Base-by-base conservation (phyloP, 805 yeast species). In the Candida vaughaniae region DNA sequence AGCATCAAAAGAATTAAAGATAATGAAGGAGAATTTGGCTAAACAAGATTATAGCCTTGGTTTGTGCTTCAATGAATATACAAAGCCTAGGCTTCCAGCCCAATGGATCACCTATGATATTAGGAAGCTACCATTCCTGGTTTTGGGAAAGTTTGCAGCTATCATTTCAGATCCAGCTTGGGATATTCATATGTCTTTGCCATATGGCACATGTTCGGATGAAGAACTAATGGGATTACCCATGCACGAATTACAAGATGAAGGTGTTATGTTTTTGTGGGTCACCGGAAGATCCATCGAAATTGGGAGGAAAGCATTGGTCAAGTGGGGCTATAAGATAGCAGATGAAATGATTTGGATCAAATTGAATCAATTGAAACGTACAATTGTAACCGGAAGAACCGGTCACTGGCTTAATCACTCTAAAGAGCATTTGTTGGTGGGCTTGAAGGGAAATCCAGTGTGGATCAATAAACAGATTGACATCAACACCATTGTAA, bases 321-420 rank as follows among this genome's bases (percentile, higher is more conserved):
- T 56, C 3, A 78, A 75, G 41, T 89, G 96, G 96, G 97, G 97
- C 1, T 90, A 90, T 55, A 55, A 61, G 25, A 77, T 83, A 4
- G 63, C 77, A 16, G 91, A 89, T 56, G 97, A 90, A 56, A 60
- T 90, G 43, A 76, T 90, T 6, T 90, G 98, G 98, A 75, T 88
- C 41, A 90, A 90, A 58, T 78, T 93, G 4, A 90, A 90, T 57
- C 97, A 91, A 56, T 62, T 91, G 43, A 78, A 82, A 15, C 68
- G 95, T 42, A 90, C 96, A 0, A 89, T 90, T 29, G 89, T 95
- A 42, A 91, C 98, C 0, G 98, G 98, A 1, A 67, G 97, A 46
- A 90, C 98, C 0, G 98, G 98, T 0, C 98, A 90, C 57, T 90
- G 98, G 98, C 69, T 90, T 36, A 90, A 90, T 55, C 98, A 90